Conservation (phyloP, 2,329 filamentous ascomycete species). For the Grosmannia penicillata region DNA sequence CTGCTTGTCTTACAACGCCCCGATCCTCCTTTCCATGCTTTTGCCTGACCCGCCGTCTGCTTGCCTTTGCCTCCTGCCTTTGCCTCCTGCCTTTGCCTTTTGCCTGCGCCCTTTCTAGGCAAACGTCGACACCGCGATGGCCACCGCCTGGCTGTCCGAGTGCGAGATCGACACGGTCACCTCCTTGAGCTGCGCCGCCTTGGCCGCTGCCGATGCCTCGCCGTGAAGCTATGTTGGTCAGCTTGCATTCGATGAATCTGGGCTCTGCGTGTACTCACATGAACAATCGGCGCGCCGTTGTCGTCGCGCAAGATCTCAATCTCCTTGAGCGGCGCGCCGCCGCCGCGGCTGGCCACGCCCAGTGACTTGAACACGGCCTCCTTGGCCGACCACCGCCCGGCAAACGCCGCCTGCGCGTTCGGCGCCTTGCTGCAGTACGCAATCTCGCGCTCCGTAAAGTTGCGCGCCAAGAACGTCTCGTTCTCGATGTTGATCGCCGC, state of each 20-base stretch:
- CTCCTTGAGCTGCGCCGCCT: constrained; percentile 71
- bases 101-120: too few species aligned
- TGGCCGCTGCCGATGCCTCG: constrained; percentile 68
- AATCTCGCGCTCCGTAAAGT: constrained; percentile 78
- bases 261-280: constrained; percentile 41
- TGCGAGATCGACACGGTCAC: constrained; percentile 93
- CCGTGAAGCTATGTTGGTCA: constrained; percentile 50
- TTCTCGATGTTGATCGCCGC: constrained; percentile 82
- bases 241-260: background rate
- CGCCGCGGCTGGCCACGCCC: constrained; percentile 73
- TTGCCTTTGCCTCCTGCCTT: too few species aligned
- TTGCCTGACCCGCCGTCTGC: too few species aligned
- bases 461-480: constrained; percentile 84
- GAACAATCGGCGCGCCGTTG: constrained; percentile 69
- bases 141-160: constrained; percentile 84
- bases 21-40: too few species aligned
- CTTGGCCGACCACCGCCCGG: constrained; percentile 92
- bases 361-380: constrained; percentile 98
- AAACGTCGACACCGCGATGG: constrained; percentile 76
- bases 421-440: constrained; percentile 62
- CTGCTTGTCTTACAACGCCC: too few species aligned
- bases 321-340: constrained; percentile 78
- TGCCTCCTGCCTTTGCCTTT: too few species aligned
- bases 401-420: constrained; percentile 72
- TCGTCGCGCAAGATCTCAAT: constrained; percentile 82